Percentiles rank a stretch among this genome's conserved stretches.
Conservation (phyloP, 2,329 filamentous ascomycete species). For the Ophiocordyceps robertsii region DNA sequence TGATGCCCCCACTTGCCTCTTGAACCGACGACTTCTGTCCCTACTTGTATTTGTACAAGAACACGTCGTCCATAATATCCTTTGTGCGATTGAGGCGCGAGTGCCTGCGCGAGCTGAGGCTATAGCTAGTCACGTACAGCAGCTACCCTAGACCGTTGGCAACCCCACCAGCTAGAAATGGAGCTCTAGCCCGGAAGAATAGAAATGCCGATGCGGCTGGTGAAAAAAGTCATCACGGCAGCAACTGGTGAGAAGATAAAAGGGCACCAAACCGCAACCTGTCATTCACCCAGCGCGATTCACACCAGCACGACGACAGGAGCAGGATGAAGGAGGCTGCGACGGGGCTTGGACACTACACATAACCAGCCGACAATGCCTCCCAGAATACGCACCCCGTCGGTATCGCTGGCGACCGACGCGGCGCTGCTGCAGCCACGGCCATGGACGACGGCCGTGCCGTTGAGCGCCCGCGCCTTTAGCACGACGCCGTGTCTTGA, state of each 20-base stretch:
- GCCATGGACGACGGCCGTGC: constrained; percentile 5
- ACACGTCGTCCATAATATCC: no score
- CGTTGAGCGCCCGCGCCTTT: constrained; percentile 17
- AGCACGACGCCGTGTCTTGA: constrained; percentile 24
- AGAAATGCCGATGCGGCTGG: background rate
- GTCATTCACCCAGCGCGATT: background rate
- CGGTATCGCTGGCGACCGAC: constrained; percentile 15
- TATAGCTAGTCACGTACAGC: no score
- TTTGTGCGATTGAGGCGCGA: no score
- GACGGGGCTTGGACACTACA: background rate
- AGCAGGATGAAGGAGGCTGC: background rate
- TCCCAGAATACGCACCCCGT: constrained; percentile 11
- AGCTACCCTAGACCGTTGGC: background rate
- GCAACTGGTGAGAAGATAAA: background rate
- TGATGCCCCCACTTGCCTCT: no score
- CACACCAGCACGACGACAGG: background rate
- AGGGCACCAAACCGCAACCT: background rate
- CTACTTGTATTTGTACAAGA: background rate
- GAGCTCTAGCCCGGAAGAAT: background rate
- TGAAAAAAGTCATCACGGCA: background rate
- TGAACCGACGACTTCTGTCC: no score
- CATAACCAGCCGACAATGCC: constrained; percentile 1
- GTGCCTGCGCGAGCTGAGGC: no score
- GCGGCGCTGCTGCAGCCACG: constrained; percentile 6
- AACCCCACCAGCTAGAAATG: no score